These are phyloP conservation scores for Graphiopsis chlorocephala DNA, from an alignment of 2,329 filamentous ascomycete species.

Conservation along the genomic window DNA sequence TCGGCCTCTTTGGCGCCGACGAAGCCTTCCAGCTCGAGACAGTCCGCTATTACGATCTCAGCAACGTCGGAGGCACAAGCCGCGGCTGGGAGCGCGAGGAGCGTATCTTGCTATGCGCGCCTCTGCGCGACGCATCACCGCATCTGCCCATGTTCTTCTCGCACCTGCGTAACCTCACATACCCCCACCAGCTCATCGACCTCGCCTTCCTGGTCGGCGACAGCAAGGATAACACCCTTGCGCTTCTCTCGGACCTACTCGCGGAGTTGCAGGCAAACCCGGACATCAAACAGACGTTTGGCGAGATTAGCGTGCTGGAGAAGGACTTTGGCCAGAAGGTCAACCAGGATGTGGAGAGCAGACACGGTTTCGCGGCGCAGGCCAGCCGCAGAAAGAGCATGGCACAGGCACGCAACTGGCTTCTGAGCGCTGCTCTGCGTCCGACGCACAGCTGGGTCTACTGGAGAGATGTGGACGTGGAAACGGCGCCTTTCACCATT, in stretches of 20 bases:
- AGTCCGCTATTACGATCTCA: conserved; percentile 93
- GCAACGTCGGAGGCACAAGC: conserved; percentile 84
- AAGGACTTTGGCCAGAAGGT: conserved; percentile 99
- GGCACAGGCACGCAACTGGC: conserved; percentile 96
- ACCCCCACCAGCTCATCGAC: conserved; percentile 94
- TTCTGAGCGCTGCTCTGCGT: conserved; percentile 85
- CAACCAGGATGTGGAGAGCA: conserved; percentile 94
- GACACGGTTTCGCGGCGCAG: conserved; percentile 95
- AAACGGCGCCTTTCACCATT: conserved; percentile 95
- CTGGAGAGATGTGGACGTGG: conserved; percentile 97
- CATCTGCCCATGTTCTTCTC: conserved; percentile 98
- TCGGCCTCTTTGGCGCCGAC: conserved; percentile 64
- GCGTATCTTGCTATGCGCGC: conserved; percentile 90
- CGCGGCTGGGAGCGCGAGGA: conserved; percentile 96
- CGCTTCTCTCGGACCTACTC: conserved; percentile 71
- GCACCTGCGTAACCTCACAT: conserved; percentile 94
- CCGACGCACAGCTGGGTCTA: conserved; percentile 99
- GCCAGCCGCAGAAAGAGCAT: conserved; percentile 91
- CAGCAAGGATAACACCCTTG: conserved; percentile 86
- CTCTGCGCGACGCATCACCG: conserved; percentile 84
- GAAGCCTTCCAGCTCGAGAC: conserved; percentile 84
- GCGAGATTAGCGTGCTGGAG: conserved; percentile 95
- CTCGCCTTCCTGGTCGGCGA: conserved; percentile 96
- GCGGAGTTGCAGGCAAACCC: conserved; percentile 75
- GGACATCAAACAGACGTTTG: conserved; percentile 79